These are phyloP conservation scores for Trichoderma hamatum DNA, from an alignment of 2,329 filamentous ascomycete genomes.

Conservation along the genomic window DNA sequence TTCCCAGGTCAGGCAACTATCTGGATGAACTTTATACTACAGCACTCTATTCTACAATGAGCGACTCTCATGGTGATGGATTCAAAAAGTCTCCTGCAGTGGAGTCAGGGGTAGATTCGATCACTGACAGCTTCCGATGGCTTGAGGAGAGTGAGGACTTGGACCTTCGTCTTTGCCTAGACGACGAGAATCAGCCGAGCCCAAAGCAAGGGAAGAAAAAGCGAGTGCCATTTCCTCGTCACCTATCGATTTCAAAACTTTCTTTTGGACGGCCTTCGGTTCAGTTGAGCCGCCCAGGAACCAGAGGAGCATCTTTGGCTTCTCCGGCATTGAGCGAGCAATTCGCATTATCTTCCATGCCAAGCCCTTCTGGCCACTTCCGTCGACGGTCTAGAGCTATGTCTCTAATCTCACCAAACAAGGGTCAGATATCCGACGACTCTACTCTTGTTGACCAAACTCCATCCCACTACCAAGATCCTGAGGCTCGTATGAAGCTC, in stretches of 20 bases:
- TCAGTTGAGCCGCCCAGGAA: slow-evolving; percentile 52
- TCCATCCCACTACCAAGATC: slow-evolving; percentile 86
- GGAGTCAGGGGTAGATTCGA: slow-evolving; percentile 50
- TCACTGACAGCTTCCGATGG: slow-evolving; percentile 73
- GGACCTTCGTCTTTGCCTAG: slow-evolving; percentile 66
- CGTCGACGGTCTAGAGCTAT: slow-evolving; percentile 59
- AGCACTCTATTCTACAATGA: slow-evolving; percentile 33
- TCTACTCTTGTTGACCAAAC: slow-evolving; percentile 61
- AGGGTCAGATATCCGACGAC: slow-evolving; percentile 39
- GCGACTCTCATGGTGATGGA: slow-evolving; percentile 31
- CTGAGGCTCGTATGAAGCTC: slow-evolving; percentile 82
- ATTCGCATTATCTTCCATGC: slow-evolving; percentile 30
- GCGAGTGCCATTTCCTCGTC: slow-evolving; percentile 67
- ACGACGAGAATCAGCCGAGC: slow-evolving; percentile 69
- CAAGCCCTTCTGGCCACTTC: slow-evolving; percentile 40
- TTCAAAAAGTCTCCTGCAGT: slow-evolving; percentile 27
- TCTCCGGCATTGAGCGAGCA: slow-evolving; percentile 35
- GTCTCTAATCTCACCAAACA: slow-evolving; percentile 55
- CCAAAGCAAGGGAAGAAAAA: slow-evolving; percentile 45
- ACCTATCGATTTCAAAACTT: slow-evolving; percentile 70
- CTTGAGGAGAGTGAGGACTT: slow-evolving; percentile 73
- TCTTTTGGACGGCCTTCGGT: slow-evolving; percentile 61
- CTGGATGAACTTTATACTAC: slow-evolving; percentile 2
- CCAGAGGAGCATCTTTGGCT: slow-evolving; percentile 47
- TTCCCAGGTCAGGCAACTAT: slow-evolving; percentile 29